Base-by-base conservation (phyloP, 768 basidiomycete genomes). In the Rhodotorula diobovata region DNA sequence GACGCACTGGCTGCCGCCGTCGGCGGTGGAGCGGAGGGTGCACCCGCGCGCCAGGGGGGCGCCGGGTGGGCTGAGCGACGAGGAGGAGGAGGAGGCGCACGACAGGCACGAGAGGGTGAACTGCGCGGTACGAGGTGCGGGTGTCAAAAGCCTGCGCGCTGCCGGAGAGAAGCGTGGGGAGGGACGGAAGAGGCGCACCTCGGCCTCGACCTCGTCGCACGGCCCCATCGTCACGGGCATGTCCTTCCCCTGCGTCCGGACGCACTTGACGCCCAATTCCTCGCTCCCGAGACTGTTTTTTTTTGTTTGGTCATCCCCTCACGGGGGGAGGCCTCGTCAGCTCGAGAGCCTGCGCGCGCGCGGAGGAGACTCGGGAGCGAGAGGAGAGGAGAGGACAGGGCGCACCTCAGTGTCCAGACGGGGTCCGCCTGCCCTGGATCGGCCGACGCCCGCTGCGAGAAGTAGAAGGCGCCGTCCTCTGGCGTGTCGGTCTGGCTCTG, bases 401-500 rank as follows among this genome's bases (percentile, higher is more conserved):
- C 63, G 54, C 32, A 64, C 63, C 43, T 55, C 1, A 64, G 21
- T 8, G 41, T 56, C n/a, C 43, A 32, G 1, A 53, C 43, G 11
- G 53, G n/a, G 51, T 15, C 48, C 48, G 25, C 48, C 4, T 12
- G 23, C 5, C 28, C 45, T 15, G 12, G 32, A 14, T 14, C 30
- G 7, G 7, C 32, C 8, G 43, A 21, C 20, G 23, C 20, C 11
- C 14, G 14, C 25, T 23, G 6, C 21, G 8, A 0, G 28, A 56
- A 6, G 32, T n/a, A 56, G 14, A 21, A 56, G 6, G 23, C 63
- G n/a, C 63, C 63, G 54, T 56, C 43, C 43, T 64, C 63, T 1
- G 63, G 63, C 30, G n/a, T 28, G 45, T 64, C 43, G 41, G 53
- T 55, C 54, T 55, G 18, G 54, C 63, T 64, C 63, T 64, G 54